phyloP scores from a whole-genome alignment of 2,329 filamentous ascomycete genomes.

The Chrysoporthe austroafricana region DNA sequence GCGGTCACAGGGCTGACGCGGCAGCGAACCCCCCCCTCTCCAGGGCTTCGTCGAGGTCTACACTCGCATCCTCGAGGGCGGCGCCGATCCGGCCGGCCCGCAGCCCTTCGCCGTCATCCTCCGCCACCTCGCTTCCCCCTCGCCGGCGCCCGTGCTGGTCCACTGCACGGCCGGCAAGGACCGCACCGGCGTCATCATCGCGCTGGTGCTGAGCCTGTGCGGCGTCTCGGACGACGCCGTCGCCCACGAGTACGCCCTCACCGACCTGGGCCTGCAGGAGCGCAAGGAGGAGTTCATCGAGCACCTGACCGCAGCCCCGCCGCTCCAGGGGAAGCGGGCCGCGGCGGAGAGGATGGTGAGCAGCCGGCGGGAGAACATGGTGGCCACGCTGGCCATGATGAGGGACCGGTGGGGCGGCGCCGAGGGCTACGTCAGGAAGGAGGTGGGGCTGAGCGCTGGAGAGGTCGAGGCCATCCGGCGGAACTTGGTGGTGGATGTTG shows the following conservation, averaged over 20 bases:
- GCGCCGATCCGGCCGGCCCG: conserved; percentile 46
- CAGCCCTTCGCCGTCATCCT: conserved; percentile 62
- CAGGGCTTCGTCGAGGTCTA: conserved; percentile 69
- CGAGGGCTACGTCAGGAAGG: conserved; percentile 63
- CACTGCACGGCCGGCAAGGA: conserved; percentile 82
- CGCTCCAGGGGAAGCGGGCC: conserved; percentile 49
- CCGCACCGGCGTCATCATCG: conserved; percentile 72
- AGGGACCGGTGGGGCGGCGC: conserved; percentile 63
- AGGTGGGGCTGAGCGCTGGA: conserved; percentile 60
- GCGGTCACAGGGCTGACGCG: not conserved
- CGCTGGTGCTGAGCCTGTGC: conserved; percentile 66
- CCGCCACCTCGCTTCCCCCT: conserved; percentile 53
- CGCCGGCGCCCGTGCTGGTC: conserved; percentile 57
- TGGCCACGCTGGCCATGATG: conserved; percentile 57
- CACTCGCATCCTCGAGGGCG: conserved; percentile 60
- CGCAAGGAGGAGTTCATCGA: conserved; percentile 56
- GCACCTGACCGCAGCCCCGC: conserved; percentile 53
- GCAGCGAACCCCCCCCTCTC: conserved; percentile 4
- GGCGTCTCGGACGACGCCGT: conserved; percentile 62
- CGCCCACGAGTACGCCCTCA: conserved; percentile 71
- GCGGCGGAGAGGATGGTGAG: conserved; percentile 52
- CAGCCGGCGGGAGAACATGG: conserved; percentile 52
- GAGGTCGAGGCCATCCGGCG: conserved; percentile 57
- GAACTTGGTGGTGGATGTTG: conserved; percentile 49
- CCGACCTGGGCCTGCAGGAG: conserved; percentile 61